Evolutionary conservation across 2,329 filamentous ascomycete genomes (phyloP).

Genomic region (Cephalotrichum gorgonifer): DNA sequence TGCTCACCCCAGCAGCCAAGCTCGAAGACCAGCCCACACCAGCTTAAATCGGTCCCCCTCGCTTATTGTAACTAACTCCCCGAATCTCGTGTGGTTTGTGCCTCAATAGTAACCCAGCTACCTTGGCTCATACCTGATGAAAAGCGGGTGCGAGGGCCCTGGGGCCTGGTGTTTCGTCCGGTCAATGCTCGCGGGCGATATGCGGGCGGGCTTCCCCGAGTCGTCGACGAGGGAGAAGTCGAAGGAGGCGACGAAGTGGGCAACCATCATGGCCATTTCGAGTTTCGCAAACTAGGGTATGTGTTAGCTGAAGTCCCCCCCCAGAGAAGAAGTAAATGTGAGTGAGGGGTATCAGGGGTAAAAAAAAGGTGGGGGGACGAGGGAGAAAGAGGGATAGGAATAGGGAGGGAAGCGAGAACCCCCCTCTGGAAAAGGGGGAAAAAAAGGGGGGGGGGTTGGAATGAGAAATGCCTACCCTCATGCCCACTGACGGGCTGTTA

Average conservation of each 20-base stretch:
- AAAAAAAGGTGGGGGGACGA: neutral
- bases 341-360: neutral
- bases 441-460: neutral
- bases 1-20: too few relatives aligned
- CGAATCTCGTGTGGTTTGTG: neutral
- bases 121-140: conserved; percentile 2
- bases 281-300: conserved; percentile 38
- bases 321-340: neutral
- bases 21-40: too few relatives aligned
- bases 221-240: conserved; percentile 32
- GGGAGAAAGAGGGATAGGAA: neutral
- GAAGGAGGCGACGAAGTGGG: conserved; percentile 37
- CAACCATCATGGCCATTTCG: conserved; percentile 37
- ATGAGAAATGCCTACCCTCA: conserved; percentile 6
- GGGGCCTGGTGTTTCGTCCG: conserved; percentile 1
- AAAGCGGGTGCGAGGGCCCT: neutral
- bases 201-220: conserved; percentile 17
- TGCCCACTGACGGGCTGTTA: conserved; percentile 5
- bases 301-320: neutral
- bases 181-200: neutral
- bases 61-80: too few relatives aligned
- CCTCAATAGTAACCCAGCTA: neutral
- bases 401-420: neutral
- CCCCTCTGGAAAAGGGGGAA: neutral
- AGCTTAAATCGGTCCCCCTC: too few relatives aligned